Evolutionary conservation across 495 filamentous ascomycete genomes (phyloP), one percentile per base, ranked within the genome.

Genomic region (Penicillium ucsense): DNA sequence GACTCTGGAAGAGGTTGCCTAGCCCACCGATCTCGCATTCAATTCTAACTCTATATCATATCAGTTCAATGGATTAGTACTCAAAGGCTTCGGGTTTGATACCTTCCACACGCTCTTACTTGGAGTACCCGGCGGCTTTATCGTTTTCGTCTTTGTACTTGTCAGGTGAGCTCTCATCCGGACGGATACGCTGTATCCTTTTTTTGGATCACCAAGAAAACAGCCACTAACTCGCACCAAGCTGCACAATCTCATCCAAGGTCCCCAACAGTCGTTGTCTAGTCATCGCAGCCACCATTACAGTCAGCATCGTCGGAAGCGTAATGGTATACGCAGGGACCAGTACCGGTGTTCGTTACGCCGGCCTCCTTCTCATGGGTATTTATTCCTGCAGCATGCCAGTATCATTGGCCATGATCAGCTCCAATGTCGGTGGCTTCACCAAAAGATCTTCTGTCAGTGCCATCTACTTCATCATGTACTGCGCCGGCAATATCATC

Each of bases 401-500:
- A 6, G 35, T 59, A 4, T 60, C 48, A 3, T 50, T 58, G 53
- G 60, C 67, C 4, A 54, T 62, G 45, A 54, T 55, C 20, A 60
- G 51, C 30, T 54, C 58, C 29, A 71, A 71, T 38, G 55, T 61
- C 5, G 61, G 60, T 11, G 67, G 67, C 0, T 61, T 63, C 51
- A 62, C 62, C 1, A 65, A 65, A 34, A 57, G 50, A 30, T 39
- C 52, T 3, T 61, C 60, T 4, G 56, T 63, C 43, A 58, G 52
- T 33, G 60, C 62, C 3, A 53, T 63, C 10, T 59, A 52, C 32
- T 65, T 65, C 34, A 47, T 64, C 10, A 48, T 56, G 40, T 65
- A 78, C 52, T 79, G 73, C 46, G 60, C 73, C 4, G 76, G 76
- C 2, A 65, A 65, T 34, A 60, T 65, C 36, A 52, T 65, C 30